A percentile compares a stretch with the other conserved stretches of the same genome.
Evolutionary conservation across 2,329 filamentous ascomycete species (phyloP).

Genomic region (Uncinocarpus reesii): DNA sequence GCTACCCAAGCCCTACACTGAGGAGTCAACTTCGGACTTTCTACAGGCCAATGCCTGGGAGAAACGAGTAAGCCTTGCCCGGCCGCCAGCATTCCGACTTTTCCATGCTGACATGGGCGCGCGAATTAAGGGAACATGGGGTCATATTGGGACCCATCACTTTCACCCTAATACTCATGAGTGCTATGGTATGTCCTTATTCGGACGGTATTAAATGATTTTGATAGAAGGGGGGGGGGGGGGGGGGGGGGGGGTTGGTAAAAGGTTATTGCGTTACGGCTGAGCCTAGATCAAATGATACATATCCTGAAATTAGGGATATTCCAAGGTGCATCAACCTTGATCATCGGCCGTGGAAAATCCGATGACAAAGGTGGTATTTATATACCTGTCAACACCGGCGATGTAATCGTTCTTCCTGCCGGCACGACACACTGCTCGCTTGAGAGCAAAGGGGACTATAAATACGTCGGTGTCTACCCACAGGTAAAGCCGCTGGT

Average conservation of each 20-base stretch:
- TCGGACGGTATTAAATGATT: neutral
- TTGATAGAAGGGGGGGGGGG: neutral
- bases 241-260: neutral
- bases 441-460: slow-evolving; percentile 23
- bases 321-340: slow-evolving; percentile 22
- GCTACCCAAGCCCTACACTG: slow-evolving; percentile 22
- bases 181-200: slow-evolving; percentile 26
- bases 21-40: slow-evolving; percentile 20
- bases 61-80: slow-evolving; percentile 19
- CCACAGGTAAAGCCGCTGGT: slow-evolving; percentile 22
- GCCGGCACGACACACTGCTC: slow-evolving; percentile 29
- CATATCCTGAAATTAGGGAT: slow-evolving; percentile 15
- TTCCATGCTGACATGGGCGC: neutral
- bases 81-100: neutral
- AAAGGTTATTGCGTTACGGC: too few relatives aligned
- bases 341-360: slow-evolving; percentile 26
- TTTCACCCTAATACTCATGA: slow-evolving; percentile 33
- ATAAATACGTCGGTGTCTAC: slow-evolving; percentile 30
- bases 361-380: slow-evolving; percentile 19
- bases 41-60: slow-evolving; percentile 28
- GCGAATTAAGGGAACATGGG: slow-evolving; percentile 20
- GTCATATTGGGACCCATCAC: slow-evolving; percentile 21
- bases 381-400: slow-evolving; percentile 20
- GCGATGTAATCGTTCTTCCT: slow-evolving; percentile 31
- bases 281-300: neutral